Base-by-base conservation (phyloP, 305 asterid species). In the Fraxinus latifolia region DNA sequence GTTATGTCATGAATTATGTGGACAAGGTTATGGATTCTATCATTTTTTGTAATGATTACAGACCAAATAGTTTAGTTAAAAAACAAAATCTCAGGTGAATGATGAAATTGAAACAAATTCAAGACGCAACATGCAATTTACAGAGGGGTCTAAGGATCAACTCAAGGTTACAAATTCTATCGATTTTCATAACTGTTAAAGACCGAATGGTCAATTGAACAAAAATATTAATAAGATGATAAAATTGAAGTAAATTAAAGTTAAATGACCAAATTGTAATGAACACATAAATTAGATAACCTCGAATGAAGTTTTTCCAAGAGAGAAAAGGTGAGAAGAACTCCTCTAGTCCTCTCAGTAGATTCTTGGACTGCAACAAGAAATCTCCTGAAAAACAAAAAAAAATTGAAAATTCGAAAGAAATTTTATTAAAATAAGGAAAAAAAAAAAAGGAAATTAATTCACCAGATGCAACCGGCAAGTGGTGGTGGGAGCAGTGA, bases 401-500 rank as follows among this genome's bases (percentile, higher is more conserved):
- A 72, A 34, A 58, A 77, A 36, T 76, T 4, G 15, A 65, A 27
- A 36, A 55, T 67, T 25, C 12, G 75, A 58, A 4, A 77, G 33
- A 27, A n/a, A 67, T 6, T 27, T 3, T 25, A 9, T 33, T 12
- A 8, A 47, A 67, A 11, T 21, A 60, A 60, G 32, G 3, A 55
- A n/a, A 5, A 3, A 47, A 12, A 9, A 47, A 44, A 12, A 32
- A 15, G 7, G 27, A 78, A 37, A 74, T 17, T 74, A 58, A 76
- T 81, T 83, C 83, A 70, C 87, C 88, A 85, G 91, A 94, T 94
- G 98, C 97, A 94, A 88, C 90, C 92, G 75, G 88, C 87, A 76
- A 88, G 90, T 65, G 87, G 89, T 75, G 89, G 91, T 76, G 93
- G 90, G 62, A 79, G 81, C 34, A 83, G 82, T 74, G 93, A 89